Evolutionary conservation across 495 filamentous ascomycete genomes (phyloP), one percentile per base, ranked within the genome.

Genomic region (Cercophora newfieldiana): DNA sequence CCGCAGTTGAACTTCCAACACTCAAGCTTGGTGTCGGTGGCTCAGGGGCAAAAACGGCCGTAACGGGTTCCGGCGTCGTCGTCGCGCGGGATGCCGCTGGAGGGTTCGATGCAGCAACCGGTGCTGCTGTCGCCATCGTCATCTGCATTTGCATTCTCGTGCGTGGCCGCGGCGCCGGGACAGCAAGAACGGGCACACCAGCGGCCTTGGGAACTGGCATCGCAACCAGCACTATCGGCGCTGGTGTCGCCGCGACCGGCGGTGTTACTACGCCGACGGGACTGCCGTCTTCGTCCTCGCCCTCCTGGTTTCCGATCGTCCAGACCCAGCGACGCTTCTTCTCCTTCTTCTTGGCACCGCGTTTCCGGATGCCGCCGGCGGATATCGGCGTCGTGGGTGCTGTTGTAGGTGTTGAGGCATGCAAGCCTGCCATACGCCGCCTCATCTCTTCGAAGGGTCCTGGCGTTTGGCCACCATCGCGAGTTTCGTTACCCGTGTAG

Each of bases 381-480:
- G 66, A 44, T 0, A 80, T 69, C 0, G 80, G 77, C 37, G 68
- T 37, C 2, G 80, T 69, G 0, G 80, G 76, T 12, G 68, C 72
- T 10, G 77, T 63, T 5, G 77, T 24, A 0, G 73, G 73, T 2
- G 76, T 75, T 30, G 80, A 77, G 58, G 75, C 73, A 29, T 71
- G 65, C 64, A 85, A 66, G 61, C 77, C 61, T 47, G 80, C 82
- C 77, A 85, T 81, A 48, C 82, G 76, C 0, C 84, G 73, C 21
- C 83, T 76, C 82, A 85, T 85, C 64, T 86, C 83, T 68, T 86
- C 84, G 33, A 85, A 86, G 6, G 84, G 83, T 0, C 84, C 83
- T 0, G 84, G 83, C 0, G 83, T 86, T 69, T 83, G 78, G 1
- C 83, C 84, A 7, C 84, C 83, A 63, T 86, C 83, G 47, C 81